A percentile compares a stretch with the other conserved stretches of the same genome.
Evolutionary conservation across 805 yeast species (phyloP).

Genomic region (Kuraishia piskuri): DNA sequence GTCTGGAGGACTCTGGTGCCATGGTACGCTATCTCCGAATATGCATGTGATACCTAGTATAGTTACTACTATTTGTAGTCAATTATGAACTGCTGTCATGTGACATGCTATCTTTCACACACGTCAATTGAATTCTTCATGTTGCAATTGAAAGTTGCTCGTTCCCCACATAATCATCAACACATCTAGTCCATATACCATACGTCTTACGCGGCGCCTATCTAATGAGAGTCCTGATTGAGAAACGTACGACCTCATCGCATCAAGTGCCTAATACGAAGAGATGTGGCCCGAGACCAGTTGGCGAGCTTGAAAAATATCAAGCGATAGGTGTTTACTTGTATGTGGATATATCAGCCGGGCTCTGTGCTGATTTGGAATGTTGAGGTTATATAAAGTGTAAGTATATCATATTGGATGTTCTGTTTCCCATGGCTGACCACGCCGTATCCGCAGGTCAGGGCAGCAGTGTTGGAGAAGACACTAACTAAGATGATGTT

Average conservation of each 20-base stretch:
- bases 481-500: neutral
- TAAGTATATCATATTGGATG: neutral
- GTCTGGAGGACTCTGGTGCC: neutral
- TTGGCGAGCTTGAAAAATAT: neutral
- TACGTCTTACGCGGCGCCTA: neutral
- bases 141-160: too few relatives aligned
- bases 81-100: too few relatives aligned
- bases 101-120: too few relatives aligned
- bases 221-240: neutral
- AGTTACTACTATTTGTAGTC: too few relatives aligned
- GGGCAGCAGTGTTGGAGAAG: neutral
- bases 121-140: too few relatives aligned
- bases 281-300: too few relatives aligned
- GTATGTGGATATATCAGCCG: neutral
- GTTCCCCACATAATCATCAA: too few relatives aligned
- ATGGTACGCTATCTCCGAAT: neutral
- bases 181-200: neutral
- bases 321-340: neutral
- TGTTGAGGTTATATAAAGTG: neutral
- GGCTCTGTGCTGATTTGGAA: too few relatives aligned
- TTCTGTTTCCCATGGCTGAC: neutral
- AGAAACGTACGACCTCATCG: neutral
- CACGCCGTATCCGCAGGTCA: neutral
- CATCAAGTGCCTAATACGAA: neutral
- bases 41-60: too few relatives aligned